Evolutionary conservation across 768 basidiomycete species (phyloP).

Genomic region (Lactifluus echinatus): DNA sequence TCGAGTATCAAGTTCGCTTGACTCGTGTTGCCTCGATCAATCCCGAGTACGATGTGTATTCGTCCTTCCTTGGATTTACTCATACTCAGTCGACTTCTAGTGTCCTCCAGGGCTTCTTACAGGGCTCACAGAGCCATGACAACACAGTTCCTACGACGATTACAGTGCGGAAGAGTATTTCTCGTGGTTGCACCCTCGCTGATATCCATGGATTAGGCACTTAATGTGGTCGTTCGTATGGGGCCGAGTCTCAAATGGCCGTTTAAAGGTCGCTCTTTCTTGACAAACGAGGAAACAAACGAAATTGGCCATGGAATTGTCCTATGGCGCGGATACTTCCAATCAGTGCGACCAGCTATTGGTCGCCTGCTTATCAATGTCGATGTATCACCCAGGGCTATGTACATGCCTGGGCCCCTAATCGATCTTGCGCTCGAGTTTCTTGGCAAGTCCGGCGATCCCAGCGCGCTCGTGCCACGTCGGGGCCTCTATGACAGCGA

Average conservation of each 20-base stretch:
- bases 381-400: conserved; percentile 66
- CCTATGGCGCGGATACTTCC: conserved; percentile 77
- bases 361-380: conserved; percentile 62
- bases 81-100: conserved; percentile 28
- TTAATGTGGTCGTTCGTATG: conserved; percentile 72
- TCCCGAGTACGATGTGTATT: conserved; percentile 52
- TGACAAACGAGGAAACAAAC: conserved; percentile 45
- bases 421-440: conserved; percentile 51
- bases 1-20: conserved; percentile 58
- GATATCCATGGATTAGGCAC: conserved; percentile 36
- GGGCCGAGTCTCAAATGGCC: conserved; percentile 61
- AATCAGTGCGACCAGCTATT: conserved; percentile 61
- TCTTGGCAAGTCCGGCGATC: conserved; percentile 30
- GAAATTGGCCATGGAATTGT: conserved; percentile 55
- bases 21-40: conserved; percentile 70
- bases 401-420: conserved; percentile 60
- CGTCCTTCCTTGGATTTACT: conserved; percentile 22
- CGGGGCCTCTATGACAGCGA: conserved; percentile 40
- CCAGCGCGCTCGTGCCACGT: conserved; percentile 33
- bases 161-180: conserved; percentile 32
- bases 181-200: not conserved
- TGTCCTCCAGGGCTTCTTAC: conserved; percentile 52
- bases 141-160: conserved; percentile 59
- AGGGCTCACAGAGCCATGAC: conserved; percentile 58
- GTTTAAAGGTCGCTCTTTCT: conserved; percentile 68